Conservation (phyloP, 179 eudicot genomes). For the Sideroxylon spinosum region DNA sequence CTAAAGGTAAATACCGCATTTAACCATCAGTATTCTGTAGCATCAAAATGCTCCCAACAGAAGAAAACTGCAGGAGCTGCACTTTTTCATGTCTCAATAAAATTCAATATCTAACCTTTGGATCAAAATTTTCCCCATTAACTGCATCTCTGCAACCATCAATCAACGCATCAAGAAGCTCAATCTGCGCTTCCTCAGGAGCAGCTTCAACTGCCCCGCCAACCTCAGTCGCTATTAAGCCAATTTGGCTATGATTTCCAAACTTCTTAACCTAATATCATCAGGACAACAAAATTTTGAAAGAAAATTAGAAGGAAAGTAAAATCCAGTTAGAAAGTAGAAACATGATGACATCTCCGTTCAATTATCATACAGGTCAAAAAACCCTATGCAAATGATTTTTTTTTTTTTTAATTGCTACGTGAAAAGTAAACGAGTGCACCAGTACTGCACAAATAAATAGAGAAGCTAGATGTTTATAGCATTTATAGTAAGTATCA, state of each 20-base stretch:
- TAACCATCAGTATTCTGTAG: background rate
- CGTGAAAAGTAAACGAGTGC: background rate
- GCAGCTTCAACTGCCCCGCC: conserved; percentile 92
- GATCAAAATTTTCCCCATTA: conserved; percentile 54
- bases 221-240: conserved; percentile 77
- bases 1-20: conserved; percentile 32
- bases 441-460: background rate
- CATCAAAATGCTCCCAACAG: conserved; percentile 1
- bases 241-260: conserved; percentile 83
- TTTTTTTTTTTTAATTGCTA: too few species aligned
- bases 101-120: conserved; percentile 50
- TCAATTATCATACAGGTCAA: background rate
- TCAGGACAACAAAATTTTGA: background rate
- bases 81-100: background rate
- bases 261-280: conserved; percentile 80
- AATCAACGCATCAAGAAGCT: conserved; percentile 79
- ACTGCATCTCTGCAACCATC: conserved; percentile 94
- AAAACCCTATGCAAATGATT: too few species aligned
- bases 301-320: background rate
- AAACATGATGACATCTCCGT: background rate
- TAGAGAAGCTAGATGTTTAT: background rate
- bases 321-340: background rate
- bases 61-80: background rate
- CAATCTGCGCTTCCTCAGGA: conserved; percentile 83
- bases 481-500: background rate